A percentile compares a stretch with the other conserved stretches of the same genome.
Evolutionary conservation across 1,139 yeast species (phyloP).

Genomic region (Hemisphaericaspora xylofermentans): DNA sequence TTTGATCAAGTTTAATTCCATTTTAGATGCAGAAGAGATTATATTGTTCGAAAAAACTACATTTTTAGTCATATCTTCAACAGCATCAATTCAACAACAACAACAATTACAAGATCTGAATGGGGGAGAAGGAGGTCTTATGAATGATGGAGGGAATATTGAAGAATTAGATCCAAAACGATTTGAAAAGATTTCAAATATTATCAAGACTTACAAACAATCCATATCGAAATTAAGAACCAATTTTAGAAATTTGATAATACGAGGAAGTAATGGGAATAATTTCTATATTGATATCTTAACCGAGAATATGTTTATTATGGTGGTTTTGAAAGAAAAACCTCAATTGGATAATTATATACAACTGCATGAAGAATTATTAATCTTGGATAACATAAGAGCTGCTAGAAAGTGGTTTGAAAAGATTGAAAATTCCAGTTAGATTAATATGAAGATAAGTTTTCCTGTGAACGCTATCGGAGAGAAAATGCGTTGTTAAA

Average conservation of each 20-base stretch:
- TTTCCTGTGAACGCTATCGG: too few species aligned
- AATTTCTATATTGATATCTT: constrained; percentile 67
- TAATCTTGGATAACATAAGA: constrained; percentile 64
- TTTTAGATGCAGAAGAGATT: constrained; percentile 85
- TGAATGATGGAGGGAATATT: constrained; percentile 8
- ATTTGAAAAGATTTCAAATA: constrained; percentile 90
- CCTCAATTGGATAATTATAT: constrained; percentile 21
- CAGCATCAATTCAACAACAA: constrained; percentile 43
- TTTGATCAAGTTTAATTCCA: constrained; percentile 68
- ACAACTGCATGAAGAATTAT: constrained; percentile 56
- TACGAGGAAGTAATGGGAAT: constrained; percentile 71
- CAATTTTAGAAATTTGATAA: constrained; percentile 72
- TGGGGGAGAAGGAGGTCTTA: constrained; percentile 4
- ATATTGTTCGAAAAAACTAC: constrained; percentile 93
- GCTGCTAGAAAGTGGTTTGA: constrained; percentile 70
- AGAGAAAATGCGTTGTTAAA: too few species aligned
- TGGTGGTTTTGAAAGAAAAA: constrained; percentile 59
- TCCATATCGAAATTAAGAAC: constrained; percentile 86
- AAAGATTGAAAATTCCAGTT: constrained; percentile 40
- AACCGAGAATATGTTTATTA: constrained; percentile 72
- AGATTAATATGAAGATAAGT: too few species aligned
- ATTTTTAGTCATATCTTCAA: constrained; percentile 81
- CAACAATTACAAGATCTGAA: constrained; percentile 13
- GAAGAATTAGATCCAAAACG: constrained; percentile 75
- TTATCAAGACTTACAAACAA: constrained; percentile 92